Evolutionary conservation across 495 filamentous ascomycete species (phyloP).

Genomic region (Aspergillus bertholletiae): DNA sequence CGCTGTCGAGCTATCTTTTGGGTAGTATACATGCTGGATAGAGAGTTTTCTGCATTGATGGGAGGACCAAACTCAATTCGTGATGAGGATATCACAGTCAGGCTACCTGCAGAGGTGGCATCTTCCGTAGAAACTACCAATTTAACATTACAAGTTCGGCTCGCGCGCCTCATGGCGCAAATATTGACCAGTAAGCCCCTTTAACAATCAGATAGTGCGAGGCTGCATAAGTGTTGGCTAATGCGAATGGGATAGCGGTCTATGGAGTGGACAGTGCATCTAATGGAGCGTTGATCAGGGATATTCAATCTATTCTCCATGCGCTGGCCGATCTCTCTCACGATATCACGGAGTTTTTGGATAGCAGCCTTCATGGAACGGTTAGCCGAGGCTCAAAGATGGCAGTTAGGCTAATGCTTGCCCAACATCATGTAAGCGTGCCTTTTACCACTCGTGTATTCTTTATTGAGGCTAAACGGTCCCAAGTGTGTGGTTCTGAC

Average conservation of each 20-base stretch:
- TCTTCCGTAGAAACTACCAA: slow-evolving; percentile 18
- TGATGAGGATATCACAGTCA: slow-evolving; percentile 38
- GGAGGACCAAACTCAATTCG: slow-evolving; percentile 33
- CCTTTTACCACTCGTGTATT: neutral
- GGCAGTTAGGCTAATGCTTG: slow-evolving; percentile 28
- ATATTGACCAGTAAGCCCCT: slow-evolving; percentile 26
- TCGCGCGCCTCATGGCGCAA: slow-evolving; percentile 26
- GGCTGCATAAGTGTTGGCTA: neutral
- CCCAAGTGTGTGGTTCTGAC: slow-evolving; percentile 28
- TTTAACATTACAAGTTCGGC: slow-evolving; percentile 28
- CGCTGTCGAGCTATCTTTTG: slow-evolving; percentile 36
- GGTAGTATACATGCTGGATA: slow-evolving; percentile 38
- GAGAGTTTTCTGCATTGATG: slow-evolving; percentile 34
- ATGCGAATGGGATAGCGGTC: slow-evolving; percentile 14
- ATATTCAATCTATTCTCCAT: slow-evolving; percentile 27
- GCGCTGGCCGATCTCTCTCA: slow-evolving; percentile 25
- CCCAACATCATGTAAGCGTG: slow-evolving; percentile 29
- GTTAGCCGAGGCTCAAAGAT: slow-evolving; percentile 27
- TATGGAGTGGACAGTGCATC: slow-evolving; percentile 26
- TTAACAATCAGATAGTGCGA: neutral
- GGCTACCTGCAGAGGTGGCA: slow-evolving; percentile 25
- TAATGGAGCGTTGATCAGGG: slow-evolving; percentile 22
- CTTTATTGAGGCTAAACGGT: neutral
- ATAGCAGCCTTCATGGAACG: slow-evolving; percentile 27
- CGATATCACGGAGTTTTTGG: slow-evolving; percentile 23